These are phyloP conservation scores for Fusarium nanum DNA, from an alignment of 2,329 filamentous ascomycete genomes.

Conservation along the genomic window DNA sequence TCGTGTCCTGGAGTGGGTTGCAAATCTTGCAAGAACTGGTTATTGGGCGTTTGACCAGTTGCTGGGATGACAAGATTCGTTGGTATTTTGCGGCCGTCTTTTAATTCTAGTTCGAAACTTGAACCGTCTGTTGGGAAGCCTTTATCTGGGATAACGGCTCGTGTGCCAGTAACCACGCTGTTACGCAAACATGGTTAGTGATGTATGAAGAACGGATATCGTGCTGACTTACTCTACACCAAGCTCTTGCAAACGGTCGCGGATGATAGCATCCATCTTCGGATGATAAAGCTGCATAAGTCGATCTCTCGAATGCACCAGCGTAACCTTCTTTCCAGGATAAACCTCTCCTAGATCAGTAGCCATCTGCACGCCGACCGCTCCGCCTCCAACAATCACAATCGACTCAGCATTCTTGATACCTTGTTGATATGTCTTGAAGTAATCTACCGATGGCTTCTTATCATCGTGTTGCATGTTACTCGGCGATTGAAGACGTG, in stretches of 20 bases:
- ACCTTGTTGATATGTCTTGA: constrained; percentile 36
- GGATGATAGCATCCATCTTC: constrained; percentile 42
- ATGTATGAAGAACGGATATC: fast-evolving
- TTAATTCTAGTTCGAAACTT: constrained; percentile 34
- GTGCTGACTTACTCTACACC: constrained; percentile 32
- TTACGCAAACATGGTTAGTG: fast-evolving
- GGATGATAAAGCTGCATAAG: constrained; percentile 44
- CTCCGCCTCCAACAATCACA: constrained; percentile 44
- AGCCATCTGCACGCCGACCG: constrained; percentile 45
- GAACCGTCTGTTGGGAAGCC: constrained; percentile 41
- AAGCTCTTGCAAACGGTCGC: constrained; percentile 36
- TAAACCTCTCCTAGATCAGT: constrained; percentile 44
- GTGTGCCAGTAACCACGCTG: constrained; percentile 40
- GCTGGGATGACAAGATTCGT: constrained; percentile 42
- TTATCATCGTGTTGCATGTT: constrained; percentile 44
- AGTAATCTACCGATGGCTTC: constrained; percentile 36
- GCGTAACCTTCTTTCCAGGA: constrained; percentile 39
- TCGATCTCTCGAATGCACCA: constrained; percentile 42
- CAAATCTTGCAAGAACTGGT: constrained; percentile 38
- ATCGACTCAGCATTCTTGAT: constrained; percentile 39
- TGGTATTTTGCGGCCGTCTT: constrained; percentile 38
- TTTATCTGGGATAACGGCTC: constrained; percentile 33
- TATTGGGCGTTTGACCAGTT: constrained; percentile 45
- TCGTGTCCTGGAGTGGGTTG: constrained; percentile 5
- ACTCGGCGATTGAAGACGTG: constrained; percentile 39